Evolutionary conservation across 805 yeast species (phyloP), one percentile per base, ranked within the genome.

Genomic region (Metschnikowia drakensbergensis): DNA sequence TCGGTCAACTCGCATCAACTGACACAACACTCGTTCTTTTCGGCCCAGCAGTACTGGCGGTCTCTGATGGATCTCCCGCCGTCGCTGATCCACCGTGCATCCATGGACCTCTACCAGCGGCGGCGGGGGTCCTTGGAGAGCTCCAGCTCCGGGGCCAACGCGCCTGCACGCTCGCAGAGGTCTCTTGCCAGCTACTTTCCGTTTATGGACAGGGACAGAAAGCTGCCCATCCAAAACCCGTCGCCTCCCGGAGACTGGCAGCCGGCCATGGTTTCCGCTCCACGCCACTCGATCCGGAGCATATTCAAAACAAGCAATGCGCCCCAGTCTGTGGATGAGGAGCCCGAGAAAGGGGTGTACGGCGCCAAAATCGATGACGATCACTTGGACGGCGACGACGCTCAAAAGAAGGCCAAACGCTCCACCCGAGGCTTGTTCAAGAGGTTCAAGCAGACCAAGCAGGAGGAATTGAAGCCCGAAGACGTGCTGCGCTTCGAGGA

Each of bases 1-100:
- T 71, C 75, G 9, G 60, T 69, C 2, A 62, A 65, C 28, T 70
- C 75, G 2, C 53, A 71, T 11, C 76, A 72, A 49, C 71, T 74
- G 36, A 61, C 69, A 3, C 77, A 72, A 47, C 75, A 71, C 5
- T 70, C 75, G 3, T 72, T 70, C 49, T 69, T 72, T 51, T 68
- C 73, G 1, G 76, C 77, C 4, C 71, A 71, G 33, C 77, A 72
- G 51, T 69, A 62, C 57, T 56, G 72, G 36, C 58, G 76, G 28
- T 65, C 63, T 44, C 71, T 74, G 36, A 44, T 72, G 17, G 77
- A 72, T 25, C 71, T 66, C 46, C 58, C 67, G 3, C 66, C 67
- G 9, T 54, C 65, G 9, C 54, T 58, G 47, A 56, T 58, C 27
- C 60, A 61, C 37, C 53, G 75, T 5, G 64, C 63, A 7, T 65